Evolutionary conservation across 73 alveolate species (phyloP).

Genomic region (Stentor roeselii): DNA sequence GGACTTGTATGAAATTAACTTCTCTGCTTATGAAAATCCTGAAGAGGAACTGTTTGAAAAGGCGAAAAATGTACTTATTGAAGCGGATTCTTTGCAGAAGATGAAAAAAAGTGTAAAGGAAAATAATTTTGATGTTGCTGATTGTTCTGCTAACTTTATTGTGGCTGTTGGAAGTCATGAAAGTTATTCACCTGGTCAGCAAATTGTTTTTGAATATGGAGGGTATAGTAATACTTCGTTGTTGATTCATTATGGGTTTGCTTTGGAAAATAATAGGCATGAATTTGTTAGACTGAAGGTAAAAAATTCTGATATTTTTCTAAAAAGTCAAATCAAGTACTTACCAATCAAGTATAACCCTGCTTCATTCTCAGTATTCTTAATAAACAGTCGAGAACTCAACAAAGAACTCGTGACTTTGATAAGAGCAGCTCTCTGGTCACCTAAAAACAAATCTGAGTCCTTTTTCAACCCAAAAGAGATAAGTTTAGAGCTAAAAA

Average conservation of each 20-base stretch:
- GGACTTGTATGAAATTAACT: background rate
- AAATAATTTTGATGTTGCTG: background rate
- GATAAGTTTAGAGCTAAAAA: background rate
- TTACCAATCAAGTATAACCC: background rate
- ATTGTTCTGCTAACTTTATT: background rate
- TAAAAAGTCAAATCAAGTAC: background rate
- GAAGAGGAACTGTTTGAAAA: background rate
- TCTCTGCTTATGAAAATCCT: background rate
- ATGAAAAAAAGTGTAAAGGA: background rate
- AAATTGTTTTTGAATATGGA: background rate
- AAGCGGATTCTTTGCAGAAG: background rate
- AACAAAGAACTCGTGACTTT: background rate
- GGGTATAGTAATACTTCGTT: background rate
- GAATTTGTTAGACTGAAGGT: background rate
- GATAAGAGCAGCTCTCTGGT: background rate
- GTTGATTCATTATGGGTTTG: slow-evolving; percentile 14
- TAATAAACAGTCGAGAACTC: background rate
- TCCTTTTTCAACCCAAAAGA: background rate
- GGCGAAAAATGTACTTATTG: background rate
- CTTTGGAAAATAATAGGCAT: background rate
- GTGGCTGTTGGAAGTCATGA: background rate
- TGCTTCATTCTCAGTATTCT: background rate
- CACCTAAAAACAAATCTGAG: background rate
- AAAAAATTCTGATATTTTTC: background rate
- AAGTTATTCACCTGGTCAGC: background rate